Evolutionary conservation across 768 basidiomycete species (phyloP).

Genomic region (Candolleomyces eurysporus): DNA sequence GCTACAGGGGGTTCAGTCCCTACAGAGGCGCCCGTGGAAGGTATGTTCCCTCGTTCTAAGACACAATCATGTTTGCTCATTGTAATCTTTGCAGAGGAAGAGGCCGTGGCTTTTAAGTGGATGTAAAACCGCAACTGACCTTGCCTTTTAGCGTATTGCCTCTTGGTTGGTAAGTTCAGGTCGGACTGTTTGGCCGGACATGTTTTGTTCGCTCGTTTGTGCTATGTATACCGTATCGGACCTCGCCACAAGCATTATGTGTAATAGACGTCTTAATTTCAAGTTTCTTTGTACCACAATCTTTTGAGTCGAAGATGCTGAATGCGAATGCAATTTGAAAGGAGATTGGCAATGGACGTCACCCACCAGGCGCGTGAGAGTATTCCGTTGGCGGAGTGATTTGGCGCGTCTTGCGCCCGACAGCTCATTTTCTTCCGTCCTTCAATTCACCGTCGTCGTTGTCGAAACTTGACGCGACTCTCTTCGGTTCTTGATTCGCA

Average conservation of each 20-base stretch:
- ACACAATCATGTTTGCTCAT: not conserved
- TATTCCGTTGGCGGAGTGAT: not conserved
- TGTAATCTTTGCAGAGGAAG: constrained; percentile 31
- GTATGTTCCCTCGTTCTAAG: constrained; percentile 37
- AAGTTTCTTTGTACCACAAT: too few species aligned
- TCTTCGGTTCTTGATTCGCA: constrained; percentile 7
- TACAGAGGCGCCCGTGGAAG: constrained; percentile 72
- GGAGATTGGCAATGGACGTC: too few species aligned
- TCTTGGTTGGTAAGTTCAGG: constrained; percentile 8
- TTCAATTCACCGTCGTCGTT: not conserved
- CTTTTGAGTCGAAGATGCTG: too few species aligned
- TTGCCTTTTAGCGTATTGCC: not conserved
- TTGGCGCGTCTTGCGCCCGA: not conserved
- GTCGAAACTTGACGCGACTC: not conserved
- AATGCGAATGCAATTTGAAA: too few species aligned
- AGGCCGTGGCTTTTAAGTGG: constrained; percentile 66
- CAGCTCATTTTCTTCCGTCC: not conserved
- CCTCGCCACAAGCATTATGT: not conserved
- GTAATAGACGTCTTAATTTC: not conserved
- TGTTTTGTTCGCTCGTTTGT: not conserved
- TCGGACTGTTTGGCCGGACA: not conserved
- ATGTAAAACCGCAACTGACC: constrained; percentile 1
- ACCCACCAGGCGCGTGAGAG: not conserved
- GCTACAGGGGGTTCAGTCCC: constrained; percentile 53
- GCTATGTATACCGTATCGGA: constrained; percentile 10